phyloP scores from a whole-genome alignment of 1,139 yeast species.

The Blastobotrys raffinosifermentans region DNA sequence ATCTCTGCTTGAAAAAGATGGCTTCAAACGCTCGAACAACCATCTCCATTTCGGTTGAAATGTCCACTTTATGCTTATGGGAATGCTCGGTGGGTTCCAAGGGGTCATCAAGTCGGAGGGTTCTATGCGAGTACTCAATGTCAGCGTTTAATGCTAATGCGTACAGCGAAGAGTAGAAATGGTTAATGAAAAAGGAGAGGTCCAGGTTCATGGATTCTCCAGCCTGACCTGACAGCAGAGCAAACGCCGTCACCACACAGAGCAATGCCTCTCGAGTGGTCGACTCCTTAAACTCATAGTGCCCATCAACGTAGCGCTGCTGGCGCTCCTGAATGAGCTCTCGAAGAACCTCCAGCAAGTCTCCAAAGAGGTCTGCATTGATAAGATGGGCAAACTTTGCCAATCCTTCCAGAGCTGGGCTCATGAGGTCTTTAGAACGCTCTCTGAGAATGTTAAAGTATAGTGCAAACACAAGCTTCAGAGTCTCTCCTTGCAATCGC shows the following conservation, averaged over 20 bases:
- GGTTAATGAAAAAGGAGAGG: slow-evolving; percentile 54
- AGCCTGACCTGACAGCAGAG: slow-evolving; percentile 70
- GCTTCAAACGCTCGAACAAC: slow-evolving; percentile 71
- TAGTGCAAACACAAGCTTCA: slow-evolving; percentile 62
- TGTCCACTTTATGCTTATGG: slow-evolving; percentile 63
- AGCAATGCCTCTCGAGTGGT: slow-evolving; percentile 63
- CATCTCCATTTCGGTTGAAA: slow-evolving; percentile 84
- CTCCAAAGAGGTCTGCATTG: slow-evolving; percentile 87
- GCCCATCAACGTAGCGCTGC: slow-evolving; percentile 35
- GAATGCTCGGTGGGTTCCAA: slow-evolving; percentile 24
- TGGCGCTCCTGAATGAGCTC: slow-evolving; percentile 57
- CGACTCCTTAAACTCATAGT: slow-evolving; percentile 35
- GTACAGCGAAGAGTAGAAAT: slow-evolving; percentile 61
- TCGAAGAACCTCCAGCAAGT: slow-evolving; percentile 78
- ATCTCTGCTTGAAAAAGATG: slow-evolving; percentile 70
- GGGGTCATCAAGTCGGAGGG: slow-evolving; percentile 76
- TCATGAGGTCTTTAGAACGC: slow-evolving; percentile 63
- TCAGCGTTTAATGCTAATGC: slow-evolving; percentile 74
- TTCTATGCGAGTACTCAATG: slow-evolving; percentile 76
- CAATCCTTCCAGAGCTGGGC: slow-evolving; percentile 84
- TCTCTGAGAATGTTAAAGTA: slow-evolving; percentile 73
- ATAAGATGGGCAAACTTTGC: slow-evolving; percentile 89
- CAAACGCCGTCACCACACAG: slow-evolving; percentile 86
- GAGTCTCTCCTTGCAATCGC: slow-evolving; percentile 73
- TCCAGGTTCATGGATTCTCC: slow-evolving; percentile 39